A percentile compares a stretch with the other conserved stretches of the same genome.
Conservation (phyloP, 164 flowering plant genomes). For the Houttuynia cordata region DNA sequence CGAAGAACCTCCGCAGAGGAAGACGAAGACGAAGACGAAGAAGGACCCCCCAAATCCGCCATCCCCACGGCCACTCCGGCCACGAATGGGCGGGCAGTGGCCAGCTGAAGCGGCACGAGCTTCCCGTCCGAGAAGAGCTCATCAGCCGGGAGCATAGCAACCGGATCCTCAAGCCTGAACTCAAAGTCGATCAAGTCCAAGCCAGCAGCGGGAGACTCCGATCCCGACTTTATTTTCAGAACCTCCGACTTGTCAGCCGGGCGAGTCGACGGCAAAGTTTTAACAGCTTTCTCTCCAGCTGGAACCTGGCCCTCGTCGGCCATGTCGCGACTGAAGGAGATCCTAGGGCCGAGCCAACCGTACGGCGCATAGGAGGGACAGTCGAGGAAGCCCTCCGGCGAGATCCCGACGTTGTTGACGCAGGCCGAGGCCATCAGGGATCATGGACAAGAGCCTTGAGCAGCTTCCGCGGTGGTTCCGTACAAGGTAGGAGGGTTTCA, state of each 20-base stretch:
- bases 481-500: not conserved
- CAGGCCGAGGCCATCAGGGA: conserved; percentile 79
- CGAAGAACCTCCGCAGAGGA: not conserved
- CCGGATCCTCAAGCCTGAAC: conserved; percentile 76
- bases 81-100: conserved; percentile 4
- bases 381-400: conserved; percentile 46
- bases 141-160: conserved; percentile 77
- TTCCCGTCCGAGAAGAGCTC: conserved; percentile 81
- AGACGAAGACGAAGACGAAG: not conserved
- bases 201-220: conserved; percentile 8
- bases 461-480: not conserved
- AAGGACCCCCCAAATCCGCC: not conserved
- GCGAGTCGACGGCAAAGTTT: not conserved
- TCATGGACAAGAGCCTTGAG: not conserved
- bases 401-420: conserved; percentile 48
- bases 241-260: not conserved
- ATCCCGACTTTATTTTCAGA: conserved; percentile 14
- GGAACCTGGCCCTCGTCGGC: conserved; percentile 20
- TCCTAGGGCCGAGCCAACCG: conserved; percentile 56
- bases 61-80: not conserved
- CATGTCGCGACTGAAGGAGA: conserved; percentile 44
- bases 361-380: conserved; percentile 31
- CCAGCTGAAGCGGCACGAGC: conserved; percentile 54
- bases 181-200: conserved; percentile 53
- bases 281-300: conserved; percentile 3